Evolutionary conservation across 148 eudicot species (phyloP).

Genomic region (Simmondsia chinensis): DNA sequence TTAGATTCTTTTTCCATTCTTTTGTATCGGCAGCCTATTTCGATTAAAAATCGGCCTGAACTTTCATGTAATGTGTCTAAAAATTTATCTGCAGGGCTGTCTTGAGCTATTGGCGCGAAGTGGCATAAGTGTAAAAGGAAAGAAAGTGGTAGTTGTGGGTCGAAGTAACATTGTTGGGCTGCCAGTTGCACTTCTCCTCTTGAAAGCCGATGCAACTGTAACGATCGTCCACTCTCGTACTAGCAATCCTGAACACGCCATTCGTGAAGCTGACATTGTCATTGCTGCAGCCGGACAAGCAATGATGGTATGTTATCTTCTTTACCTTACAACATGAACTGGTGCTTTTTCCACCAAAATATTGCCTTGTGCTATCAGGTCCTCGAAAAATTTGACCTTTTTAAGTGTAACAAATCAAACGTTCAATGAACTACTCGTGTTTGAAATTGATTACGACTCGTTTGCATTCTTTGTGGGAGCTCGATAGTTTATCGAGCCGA

Average conservation of each 20-base stretch:
- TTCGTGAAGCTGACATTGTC: conserved; percentile 87
- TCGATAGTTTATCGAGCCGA: too few species aligned
- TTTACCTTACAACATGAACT: neutral
- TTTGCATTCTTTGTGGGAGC: too few species aligned
- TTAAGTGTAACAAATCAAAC: too few species aligned
- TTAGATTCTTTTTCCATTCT: too few species aligned
- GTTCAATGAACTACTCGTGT: too few species aligned
- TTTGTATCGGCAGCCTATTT: too few species aligned
- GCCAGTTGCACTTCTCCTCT: conserved; percentile 60
- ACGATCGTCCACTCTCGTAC: conserved; percentile 84
- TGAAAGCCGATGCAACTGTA: conserved; percentile 93
- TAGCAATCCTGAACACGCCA: conserved; percentile 53
- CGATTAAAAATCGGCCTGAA: too few species aligned
- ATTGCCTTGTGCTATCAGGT: too few species aligned
- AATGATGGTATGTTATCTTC: conserved; percentile 50
- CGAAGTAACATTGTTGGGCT: conserved; percentile 95
- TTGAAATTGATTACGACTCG: too few species aligned
- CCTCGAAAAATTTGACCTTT: too few species aligned
- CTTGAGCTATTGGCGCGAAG: conserved; percentile 38
- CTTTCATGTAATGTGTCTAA: too few species aligned
- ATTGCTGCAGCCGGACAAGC: conserved; percentile 99
- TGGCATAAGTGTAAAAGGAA: conserved; percentile 78
- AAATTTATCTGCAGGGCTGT: conserved; percentile 25
- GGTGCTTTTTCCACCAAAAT: too few species aligned
- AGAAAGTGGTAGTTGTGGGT: conserved; percentile 92